Evolutionary conservation across 108 stramenopile species (phyloP).

Genomic region (Nannochloropsis gaditana): DNA sequence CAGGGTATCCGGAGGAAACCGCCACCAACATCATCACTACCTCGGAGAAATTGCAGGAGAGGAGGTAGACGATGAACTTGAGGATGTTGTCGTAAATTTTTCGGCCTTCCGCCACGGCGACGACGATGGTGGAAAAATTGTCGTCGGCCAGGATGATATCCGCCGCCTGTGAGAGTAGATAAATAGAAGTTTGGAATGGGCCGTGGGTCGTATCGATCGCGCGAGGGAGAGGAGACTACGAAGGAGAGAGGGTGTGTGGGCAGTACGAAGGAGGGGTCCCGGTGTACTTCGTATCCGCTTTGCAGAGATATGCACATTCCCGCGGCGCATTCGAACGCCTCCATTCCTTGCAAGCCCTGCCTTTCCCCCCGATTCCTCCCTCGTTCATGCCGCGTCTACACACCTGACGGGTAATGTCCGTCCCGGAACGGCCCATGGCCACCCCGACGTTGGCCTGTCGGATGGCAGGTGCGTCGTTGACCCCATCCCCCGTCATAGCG

Average conservation of each 20-base stretch:
- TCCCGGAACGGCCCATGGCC: conserved; percentile 39
- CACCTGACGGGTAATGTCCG: conserved; percentile 30
- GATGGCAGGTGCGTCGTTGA: conserved; percentile 33
- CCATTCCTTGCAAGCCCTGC: too few relatives aligned
- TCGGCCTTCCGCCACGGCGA: conserved; percentile 44
- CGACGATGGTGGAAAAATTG: conserved; percentile 49
- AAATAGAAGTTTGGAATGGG: too few relatives aligned
- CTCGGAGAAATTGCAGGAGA: conserved; percentile 84
- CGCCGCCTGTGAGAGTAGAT: conserved; percentile 10
- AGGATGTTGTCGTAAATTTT: conserved; percentile 44
- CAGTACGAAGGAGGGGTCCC: too few relatives aligned
- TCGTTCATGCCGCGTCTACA: background rate
- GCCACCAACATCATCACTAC: conserved; percentile 43
- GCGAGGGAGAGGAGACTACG: too few relatives aligned
- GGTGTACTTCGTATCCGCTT: too few relatives aligned
- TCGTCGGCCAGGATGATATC: conserved; percentile 37
- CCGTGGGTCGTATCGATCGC: too few relatives aligned
- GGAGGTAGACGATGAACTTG: conserved; percentile 70
- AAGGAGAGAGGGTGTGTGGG: too few relatives aligned
- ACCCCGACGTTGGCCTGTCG: conserved; percentile 37
- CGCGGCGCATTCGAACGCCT: too few relatives aligned
- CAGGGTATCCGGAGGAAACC: background rate
- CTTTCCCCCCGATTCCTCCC: too few relatives aligned
- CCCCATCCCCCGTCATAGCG: conserved; percentile 54
- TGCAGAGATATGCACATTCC: too few relatives aligned